These are phyloP conservation scores for Aspergillus cavernicola DNA, from an alignment of 495 filamentous ascomycete species.

Conservation along the genomic window DNA sequence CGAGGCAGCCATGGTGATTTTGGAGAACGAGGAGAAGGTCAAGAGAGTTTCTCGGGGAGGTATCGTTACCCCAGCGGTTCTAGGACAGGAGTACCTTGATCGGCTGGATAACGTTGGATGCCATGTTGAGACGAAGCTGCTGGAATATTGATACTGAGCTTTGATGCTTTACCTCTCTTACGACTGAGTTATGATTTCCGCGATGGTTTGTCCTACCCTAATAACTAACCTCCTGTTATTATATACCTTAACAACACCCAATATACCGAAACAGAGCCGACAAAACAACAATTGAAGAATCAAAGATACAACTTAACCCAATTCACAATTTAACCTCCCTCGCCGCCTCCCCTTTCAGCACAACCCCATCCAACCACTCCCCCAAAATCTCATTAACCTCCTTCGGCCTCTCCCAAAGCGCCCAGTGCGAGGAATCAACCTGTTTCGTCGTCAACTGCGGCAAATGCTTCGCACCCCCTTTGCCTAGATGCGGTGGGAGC, in stretches of 20 bases:
- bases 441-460: slow-evolving; percentile 55
- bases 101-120: slow-evolving; percentile 62
- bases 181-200: background rate
- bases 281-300: background rate
- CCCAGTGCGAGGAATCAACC: slow-evolving; percentile 68
- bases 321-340: slow-evolving; percentile 23
- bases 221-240: too few species aligned
- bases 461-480: slow-evolving; percentile 62
- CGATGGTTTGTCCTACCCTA: background rate
- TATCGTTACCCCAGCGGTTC: slow-evolving; percentile 75
- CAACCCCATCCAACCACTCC: slow-evolving; percentile 45
- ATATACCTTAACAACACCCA: too few species aligned
- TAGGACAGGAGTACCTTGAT: slow-evolving; percentile 75
- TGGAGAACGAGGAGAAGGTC: slow-evolving; percentile 57
- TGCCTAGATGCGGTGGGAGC: slow-evolving; percentile 62
- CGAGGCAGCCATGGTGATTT: slow-evolving; percentile 67
- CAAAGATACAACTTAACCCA: background rate
- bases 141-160: slow-evolving; percentile 25
- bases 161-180: background rate
- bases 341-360: background rate
- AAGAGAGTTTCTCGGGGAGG: slow-evolving; percentile 61
- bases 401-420: slow-evolving; percentile 59
- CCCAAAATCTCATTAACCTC: slow-evolving; percentile 49
- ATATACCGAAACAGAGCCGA: too few species aligned
- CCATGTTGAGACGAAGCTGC: slow-evolving; percentile 50